Conservation (phyloP, 495 filamentous ascomycete species). For the Lindgomyces ingoldianus region DNA sequence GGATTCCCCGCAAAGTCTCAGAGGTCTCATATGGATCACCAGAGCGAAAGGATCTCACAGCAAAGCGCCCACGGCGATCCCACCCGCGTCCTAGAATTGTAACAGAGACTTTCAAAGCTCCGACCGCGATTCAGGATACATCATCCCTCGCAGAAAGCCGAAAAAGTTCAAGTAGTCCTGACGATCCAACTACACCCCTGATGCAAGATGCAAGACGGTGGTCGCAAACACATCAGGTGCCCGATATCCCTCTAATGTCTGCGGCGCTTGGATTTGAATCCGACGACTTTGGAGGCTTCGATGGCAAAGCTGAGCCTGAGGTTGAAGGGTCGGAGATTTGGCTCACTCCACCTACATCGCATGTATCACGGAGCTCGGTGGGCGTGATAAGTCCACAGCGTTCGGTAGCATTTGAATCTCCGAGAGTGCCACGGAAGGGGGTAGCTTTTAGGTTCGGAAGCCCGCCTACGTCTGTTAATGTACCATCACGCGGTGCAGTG, state of each 20-base stretch:
- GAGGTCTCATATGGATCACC: conserved; percentile 7
- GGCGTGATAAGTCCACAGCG: neutral
- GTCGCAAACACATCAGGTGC: neutral
- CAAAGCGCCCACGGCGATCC: neutral
- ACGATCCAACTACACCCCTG: no score
- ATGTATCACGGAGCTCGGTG: neutral
- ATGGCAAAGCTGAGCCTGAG: neutral
- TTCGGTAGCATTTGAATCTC: neutral
- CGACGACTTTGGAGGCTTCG: neutral
- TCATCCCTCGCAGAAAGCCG: neutral
- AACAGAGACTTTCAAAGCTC: conserved; percentile 24
- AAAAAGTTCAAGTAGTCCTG: no score
- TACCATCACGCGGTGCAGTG: neutral
- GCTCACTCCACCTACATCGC: neutral
- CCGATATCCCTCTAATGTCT: neutral
- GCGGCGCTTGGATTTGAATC: neutral
- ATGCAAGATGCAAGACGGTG: no score
- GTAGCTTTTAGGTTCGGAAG: neutral
- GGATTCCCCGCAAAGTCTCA: neutral
- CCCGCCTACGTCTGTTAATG: neutral
- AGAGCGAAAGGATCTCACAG: neutral
- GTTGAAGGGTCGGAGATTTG: neutral
- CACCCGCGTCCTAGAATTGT: conserved; percentile 18
- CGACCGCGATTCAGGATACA: neutral
- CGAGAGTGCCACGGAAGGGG: neutral